A percentile compares a stretch with the other conserved stretches of the same genome.
phyloP scores from a whole-genome alignment of 768 basidiomycete species.

The Psilocybe cubensis region DNA sequence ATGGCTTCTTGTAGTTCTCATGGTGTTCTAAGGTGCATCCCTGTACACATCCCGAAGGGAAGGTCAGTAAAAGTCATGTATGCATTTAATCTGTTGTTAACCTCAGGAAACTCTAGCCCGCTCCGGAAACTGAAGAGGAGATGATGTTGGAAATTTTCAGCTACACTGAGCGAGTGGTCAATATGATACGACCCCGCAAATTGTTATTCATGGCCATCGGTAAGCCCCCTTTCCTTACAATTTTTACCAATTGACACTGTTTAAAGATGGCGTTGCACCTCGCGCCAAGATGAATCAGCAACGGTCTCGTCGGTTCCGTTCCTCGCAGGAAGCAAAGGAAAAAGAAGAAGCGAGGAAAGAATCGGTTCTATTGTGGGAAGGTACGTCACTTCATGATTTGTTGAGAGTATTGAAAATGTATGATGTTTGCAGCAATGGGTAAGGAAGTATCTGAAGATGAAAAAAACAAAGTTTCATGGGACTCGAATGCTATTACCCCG shows the following conservation, averaged over 20 bases:
- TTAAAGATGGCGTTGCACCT: conserved; percentile 91
- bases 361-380: conserved; percentile 84
- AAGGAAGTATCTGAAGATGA: conserved; percentile 83
- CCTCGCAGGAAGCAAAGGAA: conserved; percentile 92
- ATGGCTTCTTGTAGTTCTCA: conserved; percentile 3
- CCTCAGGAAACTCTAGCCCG: conserved; percentile 55
- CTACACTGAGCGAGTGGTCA: conserved; percentile 96
- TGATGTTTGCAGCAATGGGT: conserved; percentile 78
- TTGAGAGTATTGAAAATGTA: neutral
- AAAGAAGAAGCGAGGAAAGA: conserved; percentile 89
- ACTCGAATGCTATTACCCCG: conserved; percentile 98
- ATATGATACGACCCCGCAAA: conserved; percentile 95
- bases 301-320: conserved; percentile 93
- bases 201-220: conserved; percentile 99
- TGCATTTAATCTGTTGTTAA: neutral
- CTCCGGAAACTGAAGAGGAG: conserved; percentile 96
- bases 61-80: conserved; percentile 48
- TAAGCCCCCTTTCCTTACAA: conserved; percentile 93
- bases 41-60: conserved; percentile 98
- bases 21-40: conserved; percentile 77
- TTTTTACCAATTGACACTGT: conserved; percentile 54
- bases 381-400: conserved; percentile 39
- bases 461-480: conserved; percentile 87
- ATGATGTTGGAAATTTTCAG: conserved; percentile 99
- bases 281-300: conserved; percentile 99